These are phyloP conservation scores for Huntiella bhutanensis DNA, from an alignment of 2,329 filamentous ascomycete genomes.

Conservation along the genomic window DNA sequence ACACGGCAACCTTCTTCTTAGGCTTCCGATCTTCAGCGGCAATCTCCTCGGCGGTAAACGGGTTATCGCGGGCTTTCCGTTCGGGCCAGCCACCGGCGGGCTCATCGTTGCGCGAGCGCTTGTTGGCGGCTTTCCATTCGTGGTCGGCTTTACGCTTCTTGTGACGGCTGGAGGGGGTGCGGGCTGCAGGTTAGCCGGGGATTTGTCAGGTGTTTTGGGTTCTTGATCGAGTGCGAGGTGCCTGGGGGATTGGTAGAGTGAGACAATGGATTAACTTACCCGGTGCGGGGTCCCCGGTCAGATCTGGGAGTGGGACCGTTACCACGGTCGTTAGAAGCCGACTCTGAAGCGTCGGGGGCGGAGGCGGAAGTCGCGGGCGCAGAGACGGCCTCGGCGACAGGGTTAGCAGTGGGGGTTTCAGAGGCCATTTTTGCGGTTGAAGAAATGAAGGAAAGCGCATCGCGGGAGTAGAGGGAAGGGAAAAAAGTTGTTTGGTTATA, in stretches of 20 bases:
- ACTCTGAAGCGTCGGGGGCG: no score
- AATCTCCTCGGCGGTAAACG: constrained; percentile 59
- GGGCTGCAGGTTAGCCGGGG: constrained; percentile 7
- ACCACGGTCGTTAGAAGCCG: constrained; percentile 1
- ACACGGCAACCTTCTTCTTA: constrained; percentile 88
- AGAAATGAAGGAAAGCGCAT: constrained; percentile 6
- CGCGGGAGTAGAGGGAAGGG: neutral
- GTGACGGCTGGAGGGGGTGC: constrained; percentile 7
- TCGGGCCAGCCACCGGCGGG: constrained; percentile 9
- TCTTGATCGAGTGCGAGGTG: neutral
- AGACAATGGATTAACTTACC: constrained; percentile 2
- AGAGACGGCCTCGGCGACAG: no score
- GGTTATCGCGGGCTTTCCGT: constrained; percentile 19
- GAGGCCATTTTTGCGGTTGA: constrained; percentile 8
- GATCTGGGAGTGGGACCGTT: constrained; percentile 4
- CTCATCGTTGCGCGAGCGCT: constrained; percentile 11
- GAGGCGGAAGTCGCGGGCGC: no score
- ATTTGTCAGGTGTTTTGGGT: constrained; percentile 6
- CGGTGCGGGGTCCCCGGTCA: constrained; percentile 8
- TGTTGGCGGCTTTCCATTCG: constrained; percentile 9
- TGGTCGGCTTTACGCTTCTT: constrained; percentile 11
- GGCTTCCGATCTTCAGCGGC: constrained; percentile 69
- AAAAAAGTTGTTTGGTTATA: neutral
- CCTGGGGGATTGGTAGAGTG: neutral
- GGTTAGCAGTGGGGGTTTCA: constrained; percentile 1